Conservation (phyloP, 2,329 filamentous ascomycete species). For the Phialophora macrospora region DNA sequence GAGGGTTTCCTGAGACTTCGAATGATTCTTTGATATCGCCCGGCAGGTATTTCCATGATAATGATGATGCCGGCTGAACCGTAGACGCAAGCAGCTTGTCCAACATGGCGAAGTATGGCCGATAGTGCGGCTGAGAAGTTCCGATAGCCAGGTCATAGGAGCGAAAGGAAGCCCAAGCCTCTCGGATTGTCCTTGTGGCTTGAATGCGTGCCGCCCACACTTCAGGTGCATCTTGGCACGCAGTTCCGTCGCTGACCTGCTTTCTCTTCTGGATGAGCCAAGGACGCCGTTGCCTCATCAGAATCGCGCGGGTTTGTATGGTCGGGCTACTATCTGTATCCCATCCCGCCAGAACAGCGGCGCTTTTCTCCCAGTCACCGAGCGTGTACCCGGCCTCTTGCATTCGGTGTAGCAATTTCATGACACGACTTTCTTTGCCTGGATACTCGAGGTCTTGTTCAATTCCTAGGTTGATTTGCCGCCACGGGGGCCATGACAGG, state of each 20-base stretch:
- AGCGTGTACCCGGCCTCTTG: slow-evolving; percentile 63
- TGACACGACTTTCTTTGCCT: slow-evolving; percentile 62
- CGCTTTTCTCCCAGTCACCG: slow-evolving; percentile 59
- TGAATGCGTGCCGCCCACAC: slow-evolving; percentile 64
- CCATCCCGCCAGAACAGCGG: slow-evolving; percentile 64
- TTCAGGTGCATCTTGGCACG: slow-evolving; percentile 39
- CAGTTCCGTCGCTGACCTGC: slow-evolving; percentile 14
- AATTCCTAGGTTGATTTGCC: slow-evolving; percentile 64
- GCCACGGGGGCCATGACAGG: slow-evolving; percentile 69
- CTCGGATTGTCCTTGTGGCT: slow-evolving; percentile 64
- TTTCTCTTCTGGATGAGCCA: slow-evolving; percentile 38
- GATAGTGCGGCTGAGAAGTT: slow-evolving; percentile 40
- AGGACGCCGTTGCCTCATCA: slow-evolving; percentile 38
- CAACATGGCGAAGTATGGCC: slow-evolving; percentile 60
- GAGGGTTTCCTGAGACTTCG: slow-evolving; percentile 60
- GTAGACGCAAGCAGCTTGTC: slow-evolving; percentile 56
- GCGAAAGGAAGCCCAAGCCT: slow-evolving; percentile 69
- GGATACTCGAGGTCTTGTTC: slow-evolving; percentile 63
- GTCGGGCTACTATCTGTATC: slow-evolving; percentile 67
- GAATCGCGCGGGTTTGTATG: slow-evolving; percentile 61
- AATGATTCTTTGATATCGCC: slow-evolving; percentile 62
- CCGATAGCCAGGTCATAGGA: slow-evolving; percentile 55
- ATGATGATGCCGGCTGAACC: slow-evolving; percentile 38
- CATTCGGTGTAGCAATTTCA: slow-evolving; percentile 61
- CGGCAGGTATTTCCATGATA: slow-evolving; percentile 43